Base-by-base conservation (phyloP, 1,284 basidiomycete genomes). In the Ganoderma boninense region DNA sequence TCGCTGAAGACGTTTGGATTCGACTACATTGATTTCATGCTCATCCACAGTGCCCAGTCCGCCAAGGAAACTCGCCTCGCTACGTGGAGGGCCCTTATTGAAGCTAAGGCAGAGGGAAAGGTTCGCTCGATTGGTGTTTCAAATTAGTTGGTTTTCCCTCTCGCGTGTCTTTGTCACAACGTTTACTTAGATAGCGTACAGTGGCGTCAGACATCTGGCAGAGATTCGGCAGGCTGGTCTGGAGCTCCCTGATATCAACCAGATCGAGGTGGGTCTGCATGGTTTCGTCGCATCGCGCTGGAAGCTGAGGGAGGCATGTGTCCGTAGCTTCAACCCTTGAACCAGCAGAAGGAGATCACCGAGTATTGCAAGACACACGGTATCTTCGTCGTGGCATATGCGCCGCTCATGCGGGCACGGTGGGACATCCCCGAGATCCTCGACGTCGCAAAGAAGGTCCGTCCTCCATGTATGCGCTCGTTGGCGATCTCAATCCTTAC, bases 301-400 rank as follows among this genome's bases (percentile, higher is more conserved):
- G 56, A 7, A 6, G 56, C 18, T 35, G 2, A 57, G 4, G 18
- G 11, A 6, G 6, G 14, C 29, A 32, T 4, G 32, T 54, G 14
- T 35, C 2, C 26, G 32, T 8, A 94, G 89, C 84, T 95, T 6
- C 94, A 96, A 77, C 95, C 95, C 0, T 89, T 93, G 74, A 95
- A 93, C 81, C 94, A 96, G 77, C 94, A 95, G 72, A 84, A 84
- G 62, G 87, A 90, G 14, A 95, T 96, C 68, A 93, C 95, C 35
- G 84, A 87, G 20, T 96, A 94, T 79, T 96, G 95, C 82, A 77
- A 82, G 38, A 79, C 87, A 61, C 83, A 95, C 73, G 84, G 82
- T 4, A 94, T 97, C 66, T 83, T 91, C 40, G 82, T 96, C 6
- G 86, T 96, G 79, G 95, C 89, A 0, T 90, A 90, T 75, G 85